Evolutionary conservation across 345 rosid genomes (phyloP).

Genomic region (Rhodamnia rubescens): DNA sequence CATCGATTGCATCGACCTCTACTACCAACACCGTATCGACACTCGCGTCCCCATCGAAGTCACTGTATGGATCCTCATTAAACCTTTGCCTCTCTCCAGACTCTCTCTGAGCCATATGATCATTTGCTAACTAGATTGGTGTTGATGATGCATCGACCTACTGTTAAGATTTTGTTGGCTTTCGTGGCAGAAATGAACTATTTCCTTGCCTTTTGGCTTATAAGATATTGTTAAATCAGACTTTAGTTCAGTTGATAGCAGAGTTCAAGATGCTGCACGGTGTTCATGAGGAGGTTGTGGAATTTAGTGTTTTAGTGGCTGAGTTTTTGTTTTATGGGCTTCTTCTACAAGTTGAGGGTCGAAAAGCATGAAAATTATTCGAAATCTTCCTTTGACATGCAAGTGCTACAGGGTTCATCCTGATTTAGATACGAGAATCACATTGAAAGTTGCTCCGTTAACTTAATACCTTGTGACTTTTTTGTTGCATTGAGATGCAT

Average conservation of each 20-base stretch:
- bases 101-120: background rate
- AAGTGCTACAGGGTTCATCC: background rate
- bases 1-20: slow-evolving; percentile 46
- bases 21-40: slow-evolving; percentile 52
- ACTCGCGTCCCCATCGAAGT: slow-evolving; percentile 44
- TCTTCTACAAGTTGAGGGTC: background rate
- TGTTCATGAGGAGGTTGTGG: background rate
- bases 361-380: background rate
- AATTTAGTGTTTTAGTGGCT: background rate
- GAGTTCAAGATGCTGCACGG: background rate
- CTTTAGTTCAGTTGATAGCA: background rate
- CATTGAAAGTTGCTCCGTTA: background rate
- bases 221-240: background rate
- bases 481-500: too few species aligned
- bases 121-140: background rate
- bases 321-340: background rate
- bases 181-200: background rate
- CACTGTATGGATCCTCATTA: slow-evolving; percentile 23
- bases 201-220: background rate
- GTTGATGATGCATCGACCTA: background rate
- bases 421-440: background rate
- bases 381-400: slow-evolving; percentile 12
- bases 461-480: background rate
- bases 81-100: background rate
- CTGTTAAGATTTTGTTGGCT: background rate